Evolutionary conservation across 805 yeast genomes (phyloP).

Genomic region (Novakomyces olei): DNA sequence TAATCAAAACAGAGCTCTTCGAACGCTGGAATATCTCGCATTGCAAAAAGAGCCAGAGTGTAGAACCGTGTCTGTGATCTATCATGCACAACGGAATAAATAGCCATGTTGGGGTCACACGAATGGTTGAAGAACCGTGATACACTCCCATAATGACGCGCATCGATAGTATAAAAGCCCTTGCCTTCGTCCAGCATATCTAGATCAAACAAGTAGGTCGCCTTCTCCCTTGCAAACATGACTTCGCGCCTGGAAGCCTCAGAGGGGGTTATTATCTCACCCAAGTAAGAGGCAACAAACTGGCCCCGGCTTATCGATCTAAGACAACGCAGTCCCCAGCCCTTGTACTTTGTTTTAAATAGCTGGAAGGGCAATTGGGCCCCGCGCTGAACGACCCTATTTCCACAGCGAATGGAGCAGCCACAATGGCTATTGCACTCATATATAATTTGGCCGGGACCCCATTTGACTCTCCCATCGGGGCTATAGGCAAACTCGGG

Average conservation of each 20-base stretch:
- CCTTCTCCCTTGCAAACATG: constrained; percentile 3
- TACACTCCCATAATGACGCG: constrained; percentile 5
- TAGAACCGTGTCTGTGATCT: constrained; percentile 1
- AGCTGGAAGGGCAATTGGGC: constrained; percentile 7
- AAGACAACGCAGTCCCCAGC: constrained; percentile 10
- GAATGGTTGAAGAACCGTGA: constrained; percentile 9
- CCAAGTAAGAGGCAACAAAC: constrained; percentile 7
- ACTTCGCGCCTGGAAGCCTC: constrained; percentile 8
- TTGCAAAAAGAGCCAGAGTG: constrained; percentile 8
- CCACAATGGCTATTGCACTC: constrained; percentile 7
- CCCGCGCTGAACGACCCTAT: constrained; percentile 8
- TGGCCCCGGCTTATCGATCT: constrained; percentile 6
- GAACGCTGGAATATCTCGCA: constrained; percentile 6
- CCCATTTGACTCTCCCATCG: background rate
- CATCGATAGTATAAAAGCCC: constrained; percentile 5
- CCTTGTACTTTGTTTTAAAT: constrained; percentile 6
- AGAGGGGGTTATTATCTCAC: constrained; percentile 6
- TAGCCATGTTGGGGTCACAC: constrained; percentile 7
- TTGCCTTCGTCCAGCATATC: constrained; percentile 7
- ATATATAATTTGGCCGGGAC: constrained; percentile 4
- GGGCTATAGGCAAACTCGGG: constrained; percentile 4
- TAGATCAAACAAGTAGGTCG: constrained; percentile 4
- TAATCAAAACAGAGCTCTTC: constrained; percentile 8
- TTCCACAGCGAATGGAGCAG: constrained; percentile 5
- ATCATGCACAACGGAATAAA: constrained; percentile 4